A percentile compares a stretch with the other conserved stretches of the same genome.
Evolutionary conservation across 371 early-diverging fungal species (phyloP).

Genomic region (Mucor circinelloides): DNA sequence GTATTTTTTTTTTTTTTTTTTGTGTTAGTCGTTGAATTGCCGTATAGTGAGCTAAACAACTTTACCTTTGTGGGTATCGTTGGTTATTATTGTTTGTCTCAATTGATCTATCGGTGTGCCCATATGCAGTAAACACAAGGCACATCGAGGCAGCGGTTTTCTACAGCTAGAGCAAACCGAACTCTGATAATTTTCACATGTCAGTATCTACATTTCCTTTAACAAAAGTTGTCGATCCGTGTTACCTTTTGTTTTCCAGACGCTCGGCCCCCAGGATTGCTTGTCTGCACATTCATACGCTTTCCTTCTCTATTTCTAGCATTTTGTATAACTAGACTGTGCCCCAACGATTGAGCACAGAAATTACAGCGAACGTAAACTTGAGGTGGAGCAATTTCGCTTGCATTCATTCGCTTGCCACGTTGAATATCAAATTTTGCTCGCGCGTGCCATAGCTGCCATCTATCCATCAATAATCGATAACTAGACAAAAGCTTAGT

Average conservation of each 20-base stretch:
- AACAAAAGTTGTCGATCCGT: background rate
- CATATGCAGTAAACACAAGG: conserved; percentile 85
- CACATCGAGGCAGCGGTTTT: conserved; percentile 91
- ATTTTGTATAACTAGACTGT: conserved; percentile 59
- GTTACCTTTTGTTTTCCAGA: conserved; percentile 52
- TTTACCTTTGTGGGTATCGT: conserved; percentile 46
- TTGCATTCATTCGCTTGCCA: conserved; percentile 60
- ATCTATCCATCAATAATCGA: conserved; percentile 84
- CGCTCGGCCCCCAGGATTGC: conserved; percentile 39
- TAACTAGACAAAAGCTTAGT: conserved; percentile 56
- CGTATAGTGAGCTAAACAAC: no score
- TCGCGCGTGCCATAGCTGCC: conserved; percentile 83
- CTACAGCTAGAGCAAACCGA: conserved; percentile 85
- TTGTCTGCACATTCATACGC: conserved; percentile 56
- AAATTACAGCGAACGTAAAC: conserved; percentile 90
- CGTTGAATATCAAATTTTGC: conserved; percentile 90
- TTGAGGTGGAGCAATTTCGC: conserved; percentile 74
- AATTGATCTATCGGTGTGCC: conserved; percentile 75
- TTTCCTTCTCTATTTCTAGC: conserved; percentile 61
- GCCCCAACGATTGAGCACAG: conserved; percentile 81
- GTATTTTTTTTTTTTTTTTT: background rate
- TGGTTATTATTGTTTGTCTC: conserved; percentile 45
- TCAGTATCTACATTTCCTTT: background rate
- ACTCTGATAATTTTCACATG: conserved; percentile 34
- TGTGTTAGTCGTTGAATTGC: no score